Evolutionary conservation across 2,329 filamentous ascomycete genomes (phyloP).

Genomic region (Trichoderma sp.): DNA sequence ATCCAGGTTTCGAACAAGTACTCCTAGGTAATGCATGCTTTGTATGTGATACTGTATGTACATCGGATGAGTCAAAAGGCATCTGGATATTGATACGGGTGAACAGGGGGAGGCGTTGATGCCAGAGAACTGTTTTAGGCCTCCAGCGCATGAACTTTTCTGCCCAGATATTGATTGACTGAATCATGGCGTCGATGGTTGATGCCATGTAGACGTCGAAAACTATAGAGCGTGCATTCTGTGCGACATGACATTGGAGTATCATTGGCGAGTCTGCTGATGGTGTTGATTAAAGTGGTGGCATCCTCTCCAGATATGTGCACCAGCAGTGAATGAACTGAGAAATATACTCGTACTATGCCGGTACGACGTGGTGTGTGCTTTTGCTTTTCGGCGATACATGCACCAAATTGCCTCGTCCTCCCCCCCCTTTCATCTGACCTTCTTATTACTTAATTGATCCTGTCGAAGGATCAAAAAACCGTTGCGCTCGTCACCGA

Average conservation of each 20-base stretch:
- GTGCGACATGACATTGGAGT: not conserved
- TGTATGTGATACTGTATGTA: not conserved
- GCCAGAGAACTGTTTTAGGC: not conserved
- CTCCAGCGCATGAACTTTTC: not conserved
- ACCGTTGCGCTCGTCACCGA: not conserved
- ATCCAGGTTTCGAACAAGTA: not conserved
- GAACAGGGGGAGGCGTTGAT: not conserved
- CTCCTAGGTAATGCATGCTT: not conserved
- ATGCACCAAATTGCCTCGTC: not conserved
- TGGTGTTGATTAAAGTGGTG: not conserved
- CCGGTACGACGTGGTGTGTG: not conserved
- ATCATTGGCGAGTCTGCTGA: not conserved
- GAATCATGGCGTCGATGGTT: not conserved
- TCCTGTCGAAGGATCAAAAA: not conserved
- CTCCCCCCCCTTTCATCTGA: not conserved
- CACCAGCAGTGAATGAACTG: not conserved
- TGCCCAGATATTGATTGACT: conserved; percentile 1
- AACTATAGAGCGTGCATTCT: conserved; percentile 10
- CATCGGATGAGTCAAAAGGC: not conserved
- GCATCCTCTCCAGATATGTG: not conserved
- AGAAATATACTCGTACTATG: not conserved
- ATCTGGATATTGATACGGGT: not conserved
- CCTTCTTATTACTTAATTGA: not conserved
- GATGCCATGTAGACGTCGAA: not conserved
- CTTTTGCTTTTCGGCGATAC: too few species aligned